phyloP scores from a whole-genome alignment of 1,284 basidiomycete species.

The Athelia psychrophila region DNA sequence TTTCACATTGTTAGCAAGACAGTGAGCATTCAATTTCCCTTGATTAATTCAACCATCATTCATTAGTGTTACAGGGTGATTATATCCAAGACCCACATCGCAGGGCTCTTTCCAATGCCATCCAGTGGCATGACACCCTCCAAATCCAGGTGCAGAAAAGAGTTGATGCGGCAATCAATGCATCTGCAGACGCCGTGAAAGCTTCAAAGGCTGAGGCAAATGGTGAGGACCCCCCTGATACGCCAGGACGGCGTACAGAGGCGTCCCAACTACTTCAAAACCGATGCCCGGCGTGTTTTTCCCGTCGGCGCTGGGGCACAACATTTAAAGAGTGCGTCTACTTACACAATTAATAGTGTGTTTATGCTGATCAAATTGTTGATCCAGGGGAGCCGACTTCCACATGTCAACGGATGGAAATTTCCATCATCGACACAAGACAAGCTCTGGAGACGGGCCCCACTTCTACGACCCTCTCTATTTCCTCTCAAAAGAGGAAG shows the following conservation, averaged over 20 bases:
- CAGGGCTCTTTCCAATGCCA: neutral
- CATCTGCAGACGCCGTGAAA: neutral
- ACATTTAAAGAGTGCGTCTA: neutral
- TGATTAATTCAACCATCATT: neutral
- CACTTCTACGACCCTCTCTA: neutral
- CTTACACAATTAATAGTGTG: neutral
- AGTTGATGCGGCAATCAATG: neutral
- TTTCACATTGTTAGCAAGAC: constrained; percentile 9
- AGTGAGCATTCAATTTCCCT: neutral
- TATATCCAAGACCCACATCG: neutral
- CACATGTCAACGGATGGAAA: constrained; percentile 1
- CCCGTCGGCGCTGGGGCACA: neutral
- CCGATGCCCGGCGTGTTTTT: constrained; percentile 1
- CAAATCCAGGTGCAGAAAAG: neutral
- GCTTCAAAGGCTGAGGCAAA: neutral
- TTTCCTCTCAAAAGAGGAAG: constrained; percentile 1
- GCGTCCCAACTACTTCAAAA: neutral
- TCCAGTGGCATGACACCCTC: neutral
- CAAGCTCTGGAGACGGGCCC: neutral
- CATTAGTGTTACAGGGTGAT: neutral
- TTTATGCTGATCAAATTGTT: no score
- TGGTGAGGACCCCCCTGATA: neutral
- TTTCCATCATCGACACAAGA: neutral
- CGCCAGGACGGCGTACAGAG: neutral
- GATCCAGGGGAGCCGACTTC: neutral